A percentile compares a stretch with the other conserved stretches of the same genome.
phyloP scores from a whole-genome alignment of 176 grass and related monocot genomes.

The Secale cereale region DNA sequence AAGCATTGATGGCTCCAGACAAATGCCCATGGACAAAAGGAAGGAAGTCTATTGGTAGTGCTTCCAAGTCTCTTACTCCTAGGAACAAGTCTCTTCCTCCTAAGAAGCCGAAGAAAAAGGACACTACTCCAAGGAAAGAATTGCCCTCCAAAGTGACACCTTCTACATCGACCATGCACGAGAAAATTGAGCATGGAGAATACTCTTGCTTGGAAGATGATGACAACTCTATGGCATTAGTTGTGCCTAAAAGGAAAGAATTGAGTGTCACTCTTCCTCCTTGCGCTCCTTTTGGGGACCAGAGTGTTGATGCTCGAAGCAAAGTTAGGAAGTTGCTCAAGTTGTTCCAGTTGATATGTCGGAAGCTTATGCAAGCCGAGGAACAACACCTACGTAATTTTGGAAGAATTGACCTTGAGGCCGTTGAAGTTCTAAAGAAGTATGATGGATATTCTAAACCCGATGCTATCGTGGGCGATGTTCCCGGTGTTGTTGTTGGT shows the following conservation, averaged over 20 bases:
- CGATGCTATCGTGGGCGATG: constrained; percentile 36
- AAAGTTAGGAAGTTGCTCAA: constrained; percentile 51
- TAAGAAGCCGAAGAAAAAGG: constrained; percentile 26
- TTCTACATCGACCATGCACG: not conserved
- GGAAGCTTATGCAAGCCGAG: constrained; percentile 55
- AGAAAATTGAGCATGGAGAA: constrained; percentile 22
- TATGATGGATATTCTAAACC: constrained; percentile 36
- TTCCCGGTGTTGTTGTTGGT: constrained; percentile 66
- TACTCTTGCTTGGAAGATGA: constrained; percentile 17
- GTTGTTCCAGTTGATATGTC: constrained; percentile 42
- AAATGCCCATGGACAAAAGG: constrained; percentile 50
- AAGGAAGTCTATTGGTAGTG: constrained; percentile 23
- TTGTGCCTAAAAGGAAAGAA: constrained; percentile 20
- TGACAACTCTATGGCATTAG: constrained; percentile 32
- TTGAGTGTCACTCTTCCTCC: constrained; percentile 43
- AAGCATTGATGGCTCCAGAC: constrained; percentile 48
- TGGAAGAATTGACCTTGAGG: constrained; percentile 39
- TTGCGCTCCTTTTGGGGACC: constrained; percentile 29
- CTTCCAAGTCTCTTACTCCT: constrained; percentile 20
- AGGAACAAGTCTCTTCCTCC: constrained; percentile 18
- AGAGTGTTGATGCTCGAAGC: constrained; percentile 34
- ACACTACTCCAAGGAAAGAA: not conserved
- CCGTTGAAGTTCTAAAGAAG: constrained; percentile 33
- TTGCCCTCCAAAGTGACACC: not conserved
- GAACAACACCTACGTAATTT: constrained; percentile 34